Base-by-base conservation (phyloP, 1,284 basidiomycete species). In the Flammula alnicola region DNA sequence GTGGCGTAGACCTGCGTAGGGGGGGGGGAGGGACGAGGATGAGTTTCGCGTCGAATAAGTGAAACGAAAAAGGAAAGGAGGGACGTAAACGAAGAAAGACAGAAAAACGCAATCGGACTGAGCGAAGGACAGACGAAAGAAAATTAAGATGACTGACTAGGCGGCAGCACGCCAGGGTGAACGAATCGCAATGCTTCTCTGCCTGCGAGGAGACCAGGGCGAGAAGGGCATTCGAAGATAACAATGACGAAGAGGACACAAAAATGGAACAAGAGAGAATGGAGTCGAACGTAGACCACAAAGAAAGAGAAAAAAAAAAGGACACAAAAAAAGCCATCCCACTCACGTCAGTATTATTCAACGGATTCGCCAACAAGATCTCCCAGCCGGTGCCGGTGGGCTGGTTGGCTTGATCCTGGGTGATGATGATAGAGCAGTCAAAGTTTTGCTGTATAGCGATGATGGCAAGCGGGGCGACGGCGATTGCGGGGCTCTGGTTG, bases 1-100 rank as follows among this genome's bases (percentile, higher is more conserved):
- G 68, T 63, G 17, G 83, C 82, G 60, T 79, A 88, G 53, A 91
- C 58, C 84, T 91, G 36, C n/a, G n/a, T n/a, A n/a, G n/a, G n/a
- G n/a, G n/a, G n/a, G 11, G 16, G 27, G n/a, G 20, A 44, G 0
- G 22, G 11, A 31, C 37, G 4, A 31, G 32, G 30, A 26, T 31
- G 3, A 32, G 27, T 31, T 29, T n/a, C 25, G 30, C 26, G 19
- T 29, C 9, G 29, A 27, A 43, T 8, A 7, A 32, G 5, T n/a
- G 16, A n/a, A 20, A 33, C 5, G 35, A 36, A 30, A 17, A 10
- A 43, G 31, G 27, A 33, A 43, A 32, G 27, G 47, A 31, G 23
- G 52, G 22, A 31, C 25, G 23, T 9, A 46, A 47, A 14, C 14
- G 19, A 40, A 25, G 29, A 29, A 30, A 20, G 19, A 16, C 33